A percentile compares a stretch with the other conserved stretches of the same genome.
Evolutionary conservation across 352 stramenopile species (phyloP).

Genomic region (Pythium dissimile): DNA sequence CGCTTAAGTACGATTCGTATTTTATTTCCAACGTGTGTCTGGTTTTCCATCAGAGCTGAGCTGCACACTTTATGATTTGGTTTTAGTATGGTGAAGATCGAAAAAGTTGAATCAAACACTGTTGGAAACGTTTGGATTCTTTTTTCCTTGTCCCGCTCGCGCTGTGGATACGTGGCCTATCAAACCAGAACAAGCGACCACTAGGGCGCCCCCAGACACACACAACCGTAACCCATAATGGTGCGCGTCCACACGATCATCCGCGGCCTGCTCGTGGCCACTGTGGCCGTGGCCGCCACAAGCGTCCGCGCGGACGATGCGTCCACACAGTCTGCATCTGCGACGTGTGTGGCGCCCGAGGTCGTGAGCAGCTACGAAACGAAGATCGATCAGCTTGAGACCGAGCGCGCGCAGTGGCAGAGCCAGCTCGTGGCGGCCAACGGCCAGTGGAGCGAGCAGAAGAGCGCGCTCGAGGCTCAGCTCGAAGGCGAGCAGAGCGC

Average conservation of each 20-base stretch:
- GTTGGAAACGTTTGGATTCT: conserved; percentile 25
- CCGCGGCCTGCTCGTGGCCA: conserved; percentile 34
- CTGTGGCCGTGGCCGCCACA: conserved; percentile 25
- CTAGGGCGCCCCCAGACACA: neutral
- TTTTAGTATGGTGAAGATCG: conserved; percentile 11
- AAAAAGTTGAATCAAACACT: neutral
- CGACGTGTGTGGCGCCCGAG: conserved; percentile 32
- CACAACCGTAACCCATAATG: conserved; percentile 8
- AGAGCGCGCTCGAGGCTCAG: conserved; percentile 21
- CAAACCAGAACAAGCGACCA: conserved; percentile 13
- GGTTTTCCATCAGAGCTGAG: too few species aligned
- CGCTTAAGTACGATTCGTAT: conserved; percentile 7
- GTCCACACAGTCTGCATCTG: conserved; percentile 22
- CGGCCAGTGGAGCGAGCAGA: conserved; percentile 31
- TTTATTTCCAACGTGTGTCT: conserved; percentile 10
- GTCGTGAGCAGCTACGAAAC: conserved; percentile 39
- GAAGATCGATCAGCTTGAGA: conserved; percentile 41
- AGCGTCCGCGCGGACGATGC: conserved; percentile 10
- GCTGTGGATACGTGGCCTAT: conserved; percentile 20
- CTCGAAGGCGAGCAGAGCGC: conserved; percentile 26
- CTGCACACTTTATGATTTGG: conserved; percentile 11
- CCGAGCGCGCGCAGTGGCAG: conserved; percentile 34
- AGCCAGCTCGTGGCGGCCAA: conserved; percentile 35
- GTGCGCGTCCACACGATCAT: conserved; percentile 39
- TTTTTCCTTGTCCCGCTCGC: conserved; percentile 11